These are phyloP conservation scores for Coemansia sp. DNA, from an alignment of 192 early-diverging fungal species.

Conservation along the genomic window DNA sequence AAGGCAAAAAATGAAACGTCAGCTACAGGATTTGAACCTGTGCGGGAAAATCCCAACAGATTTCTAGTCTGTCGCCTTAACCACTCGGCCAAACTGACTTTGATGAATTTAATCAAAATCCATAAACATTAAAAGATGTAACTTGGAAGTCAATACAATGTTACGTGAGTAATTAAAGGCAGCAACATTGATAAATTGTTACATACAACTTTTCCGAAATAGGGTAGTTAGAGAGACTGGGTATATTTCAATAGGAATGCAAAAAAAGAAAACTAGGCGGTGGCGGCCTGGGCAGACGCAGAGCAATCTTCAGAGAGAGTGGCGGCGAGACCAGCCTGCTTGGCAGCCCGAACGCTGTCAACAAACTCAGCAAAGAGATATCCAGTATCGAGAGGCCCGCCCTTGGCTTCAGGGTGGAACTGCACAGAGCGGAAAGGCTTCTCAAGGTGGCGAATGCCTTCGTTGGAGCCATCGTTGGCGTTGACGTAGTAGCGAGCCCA, in stretches of 20 bases:
- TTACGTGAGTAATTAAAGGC: no score
- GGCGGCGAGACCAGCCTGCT: conserved; percentile 24
- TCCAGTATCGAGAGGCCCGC: conserved; percentile 89
- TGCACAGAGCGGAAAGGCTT: conserved; percentile 83
- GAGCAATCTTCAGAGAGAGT: not conserved
- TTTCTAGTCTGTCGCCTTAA: conserved; percentile 69
- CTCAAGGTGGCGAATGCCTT: conserved; percentile 78
- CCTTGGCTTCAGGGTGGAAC: conserved; percentile 96
- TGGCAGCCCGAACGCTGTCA: conserved; percentile 60
- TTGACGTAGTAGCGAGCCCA: conserved; percentile 91
- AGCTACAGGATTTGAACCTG: conserved; percentile 56
- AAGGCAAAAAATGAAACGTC: conserved; percentile 20
- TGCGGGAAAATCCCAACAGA: conserved; percentile 43
- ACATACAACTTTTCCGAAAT: no score
- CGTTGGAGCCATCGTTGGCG: conserved; percentile 94
- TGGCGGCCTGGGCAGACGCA: conserved; percentile 14
- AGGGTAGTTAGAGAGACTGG: no score
- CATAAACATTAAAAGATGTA: no score
- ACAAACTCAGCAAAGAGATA: conserved; percentile 86
- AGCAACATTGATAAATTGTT: no score
- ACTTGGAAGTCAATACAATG: no score
- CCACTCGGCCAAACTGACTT: conserved; percentile 61
- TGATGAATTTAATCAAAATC: not conserved
- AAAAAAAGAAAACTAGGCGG: conserved; percentile 4
- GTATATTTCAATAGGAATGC: no score